Conservation (phyloP, 148 eudicot species). For the Dysphania ambrosioides region DNA sequence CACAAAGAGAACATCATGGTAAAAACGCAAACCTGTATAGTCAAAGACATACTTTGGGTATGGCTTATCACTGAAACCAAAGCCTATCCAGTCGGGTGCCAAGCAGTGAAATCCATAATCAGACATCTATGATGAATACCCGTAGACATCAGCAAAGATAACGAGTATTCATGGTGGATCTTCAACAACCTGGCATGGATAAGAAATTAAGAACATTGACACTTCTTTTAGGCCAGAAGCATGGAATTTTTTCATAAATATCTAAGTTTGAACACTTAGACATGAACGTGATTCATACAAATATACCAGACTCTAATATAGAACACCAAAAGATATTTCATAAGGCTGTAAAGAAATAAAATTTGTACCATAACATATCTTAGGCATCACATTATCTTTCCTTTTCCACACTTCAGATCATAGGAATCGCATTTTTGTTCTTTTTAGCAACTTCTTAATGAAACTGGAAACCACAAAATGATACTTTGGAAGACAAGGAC, state of each 20-base stretch:
- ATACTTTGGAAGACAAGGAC: neutral
- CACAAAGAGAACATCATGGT: slow-evolving; percentile 1
- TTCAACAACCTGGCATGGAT: no score
- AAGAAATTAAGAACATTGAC: neutral
- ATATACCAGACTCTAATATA: neutral
- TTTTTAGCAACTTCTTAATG: neutral
- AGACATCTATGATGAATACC: slow-evolving; percentile 54
- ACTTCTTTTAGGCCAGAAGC: neutral
- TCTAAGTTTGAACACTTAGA: neutral
- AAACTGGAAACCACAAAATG: neutral
- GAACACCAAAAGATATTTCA: neutral
- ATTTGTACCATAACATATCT: neutral
- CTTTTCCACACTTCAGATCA: neutral
- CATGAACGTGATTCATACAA: neutral
- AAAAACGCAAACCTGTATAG: slow-evolving; percentile 69
- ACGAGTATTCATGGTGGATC: no score
- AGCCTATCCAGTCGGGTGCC: slow-evolving; percentile 99
- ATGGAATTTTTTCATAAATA: neutral
- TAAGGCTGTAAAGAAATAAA: neutral
- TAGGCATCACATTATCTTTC: no score
- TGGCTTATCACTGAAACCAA: slow-evolving; percentile 98
- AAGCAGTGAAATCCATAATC: slow-evolving; percentile 90
- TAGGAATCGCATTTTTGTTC: neutral
- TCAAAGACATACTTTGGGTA: slow-evolving; percentile 91
- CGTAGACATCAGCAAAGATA: slow-evolving; percentile 16